A percentile compares a stretch with the other conserved stretches of the same genome.
These are phyloP conservation scores for Cyphellophora attinorum DNA, from an alignment of 2,329 filamentous ascomycete genomes.

Conservation along the genomic window DNA sequence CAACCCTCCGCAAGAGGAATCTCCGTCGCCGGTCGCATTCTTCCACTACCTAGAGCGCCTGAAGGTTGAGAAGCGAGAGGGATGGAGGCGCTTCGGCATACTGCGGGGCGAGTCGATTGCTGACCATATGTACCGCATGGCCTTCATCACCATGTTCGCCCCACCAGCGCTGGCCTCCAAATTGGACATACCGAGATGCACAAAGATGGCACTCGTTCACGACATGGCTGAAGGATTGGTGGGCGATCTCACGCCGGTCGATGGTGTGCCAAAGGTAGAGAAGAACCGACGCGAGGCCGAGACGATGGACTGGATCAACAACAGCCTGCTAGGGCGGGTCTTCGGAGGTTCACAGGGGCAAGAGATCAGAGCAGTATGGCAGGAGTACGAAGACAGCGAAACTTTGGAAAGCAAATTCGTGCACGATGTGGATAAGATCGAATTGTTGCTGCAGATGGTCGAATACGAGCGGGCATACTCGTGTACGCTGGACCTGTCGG, in stretches of 20 bases:
- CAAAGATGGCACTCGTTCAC: conserved; percentile 90
- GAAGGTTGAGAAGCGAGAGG: conserved; percentile 93
- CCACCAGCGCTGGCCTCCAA: conserved; percentile 61
- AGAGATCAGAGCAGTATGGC: conserved; percentile 73
- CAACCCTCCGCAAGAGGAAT: conserved; percentile 48
- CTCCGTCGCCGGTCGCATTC: conserved; percentile 72
- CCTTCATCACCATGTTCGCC: conserved; percentile 85
- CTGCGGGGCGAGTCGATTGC: conserved; percentile 72
- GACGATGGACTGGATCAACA: conserved; percentile 86
- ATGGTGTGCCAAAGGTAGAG: conserved; percentile 74
- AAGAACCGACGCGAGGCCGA: conserved; percentile 78
- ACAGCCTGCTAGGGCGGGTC: conserved; percentile 62
- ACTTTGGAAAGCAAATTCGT: conserved; percentile 83
- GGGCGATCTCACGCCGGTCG: conserved; percentile 91
- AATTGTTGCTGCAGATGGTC: conserved; percentile 87
- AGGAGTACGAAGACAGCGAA: conserved; percentile 84
- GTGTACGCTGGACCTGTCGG: conserved; percentile 63
- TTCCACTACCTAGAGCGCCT: conserved; percentile 90
- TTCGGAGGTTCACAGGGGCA: conserved; percentile 59
- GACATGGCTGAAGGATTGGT: conserved; percentile 96
- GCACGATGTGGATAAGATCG: conserved; percentile 96
- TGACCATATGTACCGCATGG: conserved; percentile 99
- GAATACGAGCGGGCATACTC: conserved; percentile 77
- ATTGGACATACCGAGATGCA: conserved; percentile 73
- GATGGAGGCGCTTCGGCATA: conserved; percentile 86